Percentiles rank a stretch among this genome's conserved stretches.
Conservation (phyloP, 345 rosid species). For the Dipteronia sinensis region DNA sequence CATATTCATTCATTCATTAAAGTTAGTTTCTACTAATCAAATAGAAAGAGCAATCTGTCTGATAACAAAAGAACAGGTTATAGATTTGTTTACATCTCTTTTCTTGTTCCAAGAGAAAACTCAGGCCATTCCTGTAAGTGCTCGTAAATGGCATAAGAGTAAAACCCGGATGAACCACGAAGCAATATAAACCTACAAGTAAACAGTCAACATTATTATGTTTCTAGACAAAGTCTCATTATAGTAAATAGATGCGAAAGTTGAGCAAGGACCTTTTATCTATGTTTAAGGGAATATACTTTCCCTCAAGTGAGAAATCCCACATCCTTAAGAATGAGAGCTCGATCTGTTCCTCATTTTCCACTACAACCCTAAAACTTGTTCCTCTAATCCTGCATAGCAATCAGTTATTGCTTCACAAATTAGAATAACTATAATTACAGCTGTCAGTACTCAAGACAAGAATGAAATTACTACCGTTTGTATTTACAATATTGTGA, state of each 20-base stretch:
- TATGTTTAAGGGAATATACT: constrained; percentile 68
- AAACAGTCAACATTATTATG: constrained; percentile 24
- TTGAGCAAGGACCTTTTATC: constrained; percentile 62
- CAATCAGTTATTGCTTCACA: constrained; percentile 21
- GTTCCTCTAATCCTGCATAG: constrained; percentile 66
- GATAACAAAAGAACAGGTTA: constrained; percentile 3
- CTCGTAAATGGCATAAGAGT: constrained; percentile 84
- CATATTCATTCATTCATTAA: not conserved
- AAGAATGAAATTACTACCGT: not conserved
- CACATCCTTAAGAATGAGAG: constrained; percentile 68
- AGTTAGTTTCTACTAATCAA: not conserved
- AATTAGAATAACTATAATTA: constrained; percentile 7
- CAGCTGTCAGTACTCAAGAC: not conserved
- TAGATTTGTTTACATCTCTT: constrained; percentile 69
- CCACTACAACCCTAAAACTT: constrained; percentile 54
- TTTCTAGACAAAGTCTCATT: not conserved
- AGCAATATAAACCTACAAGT: constrained; percentile 83
- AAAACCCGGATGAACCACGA: constrained; percentile 86
- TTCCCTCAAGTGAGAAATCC: constrained; percentile 75
- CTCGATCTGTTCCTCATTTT: constrained; percentile 69
- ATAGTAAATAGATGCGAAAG: constrained; percentile 13
- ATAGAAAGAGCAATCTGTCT: not conserved
- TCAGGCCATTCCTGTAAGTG: constrained; percentile 90
- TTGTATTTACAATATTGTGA: not conserved
- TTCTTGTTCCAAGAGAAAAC: constrained; percentile 81